A percentile compares a stretch with the other conserved stretches of the same genome.
Evolutionary conservation across 2,329 filamentous ascomycete species (phyloP).

Genomic region (Botrytis tulipae): DNA sequence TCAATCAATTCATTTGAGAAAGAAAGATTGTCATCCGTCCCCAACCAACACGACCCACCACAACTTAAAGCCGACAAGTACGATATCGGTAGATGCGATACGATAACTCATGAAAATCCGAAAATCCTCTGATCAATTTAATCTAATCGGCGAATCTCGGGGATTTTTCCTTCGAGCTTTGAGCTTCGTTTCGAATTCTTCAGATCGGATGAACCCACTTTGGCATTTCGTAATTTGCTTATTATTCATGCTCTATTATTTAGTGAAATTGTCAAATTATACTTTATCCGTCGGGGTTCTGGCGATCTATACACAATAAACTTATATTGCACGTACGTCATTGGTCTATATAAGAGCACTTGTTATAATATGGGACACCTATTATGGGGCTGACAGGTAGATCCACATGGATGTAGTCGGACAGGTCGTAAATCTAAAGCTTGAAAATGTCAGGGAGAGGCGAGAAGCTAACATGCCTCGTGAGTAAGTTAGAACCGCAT

Average conservation of each 20-base stretch:
- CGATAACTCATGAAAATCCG: neutral
- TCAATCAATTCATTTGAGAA: neutral
- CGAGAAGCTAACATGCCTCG: neutral
- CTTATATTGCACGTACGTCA: slow-evolving; percentile 6
- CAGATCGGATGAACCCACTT: slow-evolving; percentile 13
- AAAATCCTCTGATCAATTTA: slow-evolving; percentile 9
- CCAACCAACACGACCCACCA: neutral
- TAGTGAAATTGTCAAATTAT: neutral
- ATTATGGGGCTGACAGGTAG: neutral
- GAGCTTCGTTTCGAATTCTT: neutral
- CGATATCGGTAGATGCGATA: neutral
- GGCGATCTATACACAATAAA: neutral
- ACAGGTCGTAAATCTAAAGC: neutral
- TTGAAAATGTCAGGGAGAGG: neutral
- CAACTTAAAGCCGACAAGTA: slow-evolving; percentile 3
- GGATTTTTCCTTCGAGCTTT: neutral
- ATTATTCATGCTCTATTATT: slow-evolving; percentile 5
- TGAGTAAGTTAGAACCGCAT: slow-evolving; percentile 1
- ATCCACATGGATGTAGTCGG: slow-evolving; percentile 3
- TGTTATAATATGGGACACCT: slow-evolving; percentile 12
- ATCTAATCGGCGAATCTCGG: slow-evolving; percentile 13
- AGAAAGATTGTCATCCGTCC: neutral
- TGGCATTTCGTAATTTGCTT: slow-evolving; percentile 3
- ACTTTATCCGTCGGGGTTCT: neutral
- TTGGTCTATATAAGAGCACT: neutral